Base-by-base conservation (phyloP, 371 early-diverging fungal species). In the Mucor saturninus region DNA sequence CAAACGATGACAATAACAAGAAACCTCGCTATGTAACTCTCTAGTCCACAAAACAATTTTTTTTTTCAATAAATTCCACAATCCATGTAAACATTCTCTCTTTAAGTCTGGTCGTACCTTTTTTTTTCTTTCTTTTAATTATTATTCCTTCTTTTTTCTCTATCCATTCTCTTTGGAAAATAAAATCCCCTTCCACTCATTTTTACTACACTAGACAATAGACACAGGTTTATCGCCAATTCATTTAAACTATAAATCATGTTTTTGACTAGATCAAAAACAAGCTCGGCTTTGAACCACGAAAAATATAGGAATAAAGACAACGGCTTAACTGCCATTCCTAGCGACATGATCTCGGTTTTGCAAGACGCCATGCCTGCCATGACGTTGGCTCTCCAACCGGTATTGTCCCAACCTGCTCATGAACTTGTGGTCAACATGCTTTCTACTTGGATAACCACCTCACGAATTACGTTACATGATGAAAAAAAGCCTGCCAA, bases 1-100 rank as follows among this genome's bases (percentile, higher is more conserved):
- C 69, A 11, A 69, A 61, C 21, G 37, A 46, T 51, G 45, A 37
- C 4, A 30, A 50, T 28, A 50, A 59, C 45, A 73, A 78, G 57
- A 75, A 78, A 39, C 74, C 72, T 57, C 70, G 75, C 42, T 74
- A 72, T 69, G 71, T 77, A 42, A 61, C 68, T 42, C 69, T 77
- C 53, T 74, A 74, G 57, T 60, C 46, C 57, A 56, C 53, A 56
- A 50, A 45, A 48, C 46, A 59, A 62, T 59, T 59, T 54, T 55
- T 59, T 29, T 45, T 43, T 46, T 46, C 46, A 46, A 58, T 55
- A 68, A 62, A 62, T 67, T 62, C 62, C 62, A 62, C 57, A 57
- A 30, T 45, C 21, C 40, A 48, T 45, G 54, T 59, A 64, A 59
- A 59, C 68, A 68, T 68, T 69, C 65, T 65, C 64, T 65, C 39